A percentile compares a stretch with the other conserved stretches of the same genome.
Evolutionary conservation across 192 early-diverging fungal species (phyloP).

Genomic region (Umbelopsis isabellina): DNA sequence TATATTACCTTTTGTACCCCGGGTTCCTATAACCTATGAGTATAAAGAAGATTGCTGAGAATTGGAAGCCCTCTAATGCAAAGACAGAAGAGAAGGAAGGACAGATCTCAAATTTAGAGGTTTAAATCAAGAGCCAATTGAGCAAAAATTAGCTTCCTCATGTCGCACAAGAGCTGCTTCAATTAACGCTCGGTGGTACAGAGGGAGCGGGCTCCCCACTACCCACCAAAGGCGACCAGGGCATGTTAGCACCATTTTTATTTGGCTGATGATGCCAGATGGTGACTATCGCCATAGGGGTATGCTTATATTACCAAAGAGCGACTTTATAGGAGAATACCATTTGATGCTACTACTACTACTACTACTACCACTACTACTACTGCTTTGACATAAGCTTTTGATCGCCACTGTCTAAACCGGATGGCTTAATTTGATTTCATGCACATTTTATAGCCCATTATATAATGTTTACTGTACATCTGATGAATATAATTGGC

Average conservation of each 20-base stretch:
- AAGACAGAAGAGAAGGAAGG: neutral
- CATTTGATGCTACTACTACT: no score
- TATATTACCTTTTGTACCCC: constrained; percentile 1
- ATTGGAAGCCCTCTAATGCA: neutral
- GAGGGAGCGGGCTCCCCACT: neutral
- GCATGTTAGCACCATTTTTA: neutral
- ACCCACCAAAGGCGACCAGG: no score
- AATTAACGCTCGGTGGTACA: constrained; percentile 14
- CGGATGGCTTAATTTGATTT: no score
- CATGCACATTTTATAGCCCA: no score
- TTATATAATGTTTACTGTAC: no score
- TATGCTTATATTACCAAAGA: no score
- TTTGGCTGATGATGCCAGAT: neutral
- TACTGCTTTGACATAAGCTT: no score
- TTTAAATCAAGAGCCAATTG: neutral
- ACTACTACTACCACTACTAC: no score
- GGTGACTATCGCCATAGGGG: no score
- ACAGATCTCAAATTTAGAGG: neutral
- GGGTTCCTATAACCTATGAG: neutral
- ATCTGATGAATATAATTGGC: no score
- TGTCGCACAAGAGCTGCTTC: constrained; percentile 13
- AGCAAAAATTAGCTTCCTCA: constrained; percentile 18
- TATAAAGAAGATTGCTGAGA: neutral
- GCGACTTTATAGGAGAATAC: no score
- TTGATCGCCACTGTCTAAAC: no score